phyloP scores from a whole-genome alignment of 2,329 filamentous ascomycete species.

The Dactylellina cionopaga region DNA sequence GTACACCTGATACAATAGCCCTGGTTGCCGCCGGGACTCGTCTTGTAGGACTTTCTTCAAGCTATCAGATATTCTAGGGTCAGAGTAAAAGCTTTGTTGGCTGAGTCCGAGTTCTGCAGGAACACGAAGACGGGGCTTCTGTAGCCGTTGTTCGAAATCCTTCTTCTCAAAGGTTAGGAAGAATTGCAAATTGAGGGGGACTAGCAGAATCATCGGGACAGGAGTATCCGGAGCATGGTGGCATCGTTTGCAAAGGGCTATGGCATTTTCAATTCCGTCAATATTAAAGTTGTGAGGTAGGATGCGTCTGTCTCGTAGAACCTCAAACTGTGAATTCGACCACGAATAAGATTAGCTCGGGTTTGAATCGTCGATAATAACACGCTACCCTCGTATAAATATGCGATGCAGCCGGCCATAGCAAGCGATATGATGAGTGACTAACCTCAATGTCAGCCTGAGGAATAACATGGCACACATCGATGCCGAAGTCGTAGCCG shows the following conservation, averaged over 20 bases:
- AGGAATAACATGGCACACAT: too few relatives aligned
- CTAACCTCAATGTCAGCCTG: too few relatives aligned
- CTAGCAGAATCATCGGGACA: not conserved
- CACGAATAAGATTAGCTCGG: not conserved
- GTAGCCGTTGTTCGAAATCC: not conserved
- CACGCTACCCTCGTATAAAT: not conserved
- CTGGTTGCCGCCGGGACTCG: not conserved
- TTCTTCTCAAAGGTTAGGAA: not conserved
- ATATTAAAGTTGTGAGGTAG: not conserved
- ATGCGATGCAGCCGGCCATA: too few relatives aligned
- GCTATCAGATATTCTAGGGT: too few relatives aligned
- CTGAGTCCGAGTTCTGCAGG: not conserved
- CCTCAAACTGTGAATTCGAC: not conserved
- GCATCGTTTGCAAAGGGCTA: conserved; percentile 5
- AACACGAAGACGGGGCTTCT: not conserved
- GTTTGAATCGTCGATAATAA: too few relatives aligned
- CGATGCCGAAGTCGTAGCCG: too few relatives aligned
- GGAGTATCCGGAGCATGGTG: not conserved
- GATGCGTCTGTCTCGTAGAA: not conserved
- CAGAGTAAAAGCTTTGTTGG: not conserved
- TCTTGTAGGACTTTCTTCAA: not conserved
- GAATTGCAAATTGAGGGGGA: conserved; percentile 1
- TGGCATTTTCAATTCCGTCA: conserved; percentile 5
- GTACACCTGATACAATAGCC: conserved; percentile 6
- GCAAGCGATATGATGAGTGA: too few relatives aligned